These are phyloP conservation scores for Aspergillus niger DNA, from an alignment of 2,329 filamentous ascomycete genomes.

Conservation along the genomic window DNA sequence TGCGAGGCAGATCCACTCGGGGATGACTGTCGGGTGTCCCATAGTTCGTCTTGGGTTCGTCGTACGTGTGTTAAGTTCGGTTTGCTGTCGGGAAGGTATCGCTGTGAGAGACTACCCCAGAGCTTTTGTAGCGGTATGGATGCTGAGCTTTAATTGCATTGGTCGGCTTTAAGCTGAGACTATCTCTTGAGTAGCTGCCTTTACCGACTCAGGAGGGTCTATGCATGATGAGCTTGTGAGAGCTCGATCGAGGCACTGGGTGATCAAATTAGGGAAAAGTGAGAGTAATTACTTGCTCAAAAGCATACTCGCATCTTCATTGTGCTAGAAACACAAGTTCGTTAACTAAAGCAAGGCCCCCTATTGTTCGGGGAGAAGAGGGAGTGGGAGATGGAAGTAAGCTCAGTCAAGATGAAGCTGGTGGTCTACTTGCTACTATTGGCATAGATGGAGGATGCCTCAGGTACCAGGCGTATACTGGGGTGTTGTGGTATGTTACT, in stretches of 20 bases:
- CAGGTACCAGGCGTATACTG: neutral
- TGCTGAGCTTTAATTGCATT: neutral
- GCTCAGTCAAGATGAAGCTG: neutral
- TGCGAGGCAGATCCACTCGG: constrained; percentile 1
- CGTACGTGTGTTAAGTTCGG: neutral
- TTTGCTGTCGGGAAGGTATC: neutral
- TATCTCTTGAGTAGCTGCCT: neutral
- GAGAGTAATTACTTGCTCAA: neutral
- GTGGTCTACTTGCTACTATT: neutral
- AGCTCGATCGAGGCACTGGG: neutral
- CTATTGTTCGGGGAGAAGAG: neutral
- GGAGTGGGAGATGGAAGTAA: neutral
- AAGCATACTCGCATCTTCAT: neutral
- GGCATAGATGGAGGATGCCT: neutral
- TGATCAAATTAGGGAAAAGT: neutral
- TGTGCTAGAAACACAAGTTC: neutral
- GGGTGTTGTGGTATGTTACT: neutral
- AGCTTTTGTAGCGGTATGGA: neutral
- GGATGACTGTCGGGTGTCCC: neutral
- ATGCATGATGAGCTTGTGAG: neutral
- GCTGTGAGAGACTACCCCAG: neutral
- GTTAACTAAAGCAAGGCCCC: neutral
- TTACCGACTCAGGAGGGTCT: neutral
- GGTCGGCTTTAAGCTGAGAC: neutral
- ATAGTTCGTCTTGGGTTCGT: constrained; percentile 1